Conservation (phyloP, 306 rosid species). For the Gastrolobium villosum region DNA sequence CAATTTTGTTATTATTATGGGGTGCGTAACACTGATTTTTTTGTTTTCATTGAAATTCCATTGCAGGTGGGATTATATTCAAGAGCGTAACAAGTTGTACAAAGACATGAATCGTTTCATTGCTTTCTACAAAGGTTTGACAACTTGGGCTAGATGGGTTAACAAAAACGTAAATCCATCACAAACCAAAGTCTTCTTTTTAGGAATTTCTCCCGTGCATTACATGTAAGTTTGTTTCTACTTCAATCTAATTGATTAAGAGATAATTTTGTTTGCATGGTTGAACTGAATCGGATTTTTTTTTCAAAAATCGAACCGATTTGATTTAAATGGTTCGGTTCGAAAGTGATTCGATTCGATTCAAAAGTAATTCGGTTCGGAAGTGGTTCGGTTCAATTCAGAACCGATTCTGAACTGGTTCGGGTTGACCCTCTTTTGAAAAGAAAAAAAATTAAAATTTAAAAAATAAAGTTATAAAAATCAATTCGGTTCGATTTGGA, state of each 20-base stretch:
- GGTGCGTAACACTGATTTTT: not conserved
- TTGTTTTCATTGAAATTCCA: constrained; percentile 18
- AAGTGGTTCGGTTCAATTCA: too few species aligned
- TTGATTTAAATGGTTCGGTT: too few species aligned
- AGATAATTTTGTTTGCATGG: too few species aligned
- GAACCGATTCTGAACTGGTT: too few species aligned
- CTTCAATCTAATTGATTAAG: not conserved
- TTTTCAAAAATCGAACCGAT: too few species aligned
- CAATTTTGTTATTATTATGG: constrained; percentile 15
- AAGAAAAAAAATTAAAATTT: too few species aligned
- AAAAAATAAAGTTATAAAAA: too few species aligned
- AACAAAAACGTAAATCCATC: constrained; percentile 74
- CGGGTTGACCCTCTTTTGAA: too few species aligned
- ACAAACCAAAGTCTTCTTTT: constrained; percentile 89
- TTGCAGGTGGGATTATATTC: constrained; percentile 80
- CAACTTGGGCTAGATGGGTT: constrained; percentile 98
- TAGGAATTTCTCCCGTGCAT: constrained; percentile 94
- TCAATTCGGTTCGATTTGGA: too few species aligned
- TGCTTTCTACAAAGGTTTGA: constrained; percentile 83
- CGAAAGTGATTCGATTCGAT: too few species aligned
- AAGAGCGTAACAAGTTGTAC: constrained; percentile 71
- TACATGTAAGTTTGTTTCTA: constrained; percentile 69
- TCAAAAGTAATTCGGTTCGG: too few species aligned
- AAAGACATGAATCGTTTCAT: constrained; percentile 87
- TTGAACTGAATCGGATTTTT: too few species aligned